phyloP scores from a whole-genome alignment of 2,329 filamentous ascomycete genomes.

The Helicocarpus griseus region DNA sequence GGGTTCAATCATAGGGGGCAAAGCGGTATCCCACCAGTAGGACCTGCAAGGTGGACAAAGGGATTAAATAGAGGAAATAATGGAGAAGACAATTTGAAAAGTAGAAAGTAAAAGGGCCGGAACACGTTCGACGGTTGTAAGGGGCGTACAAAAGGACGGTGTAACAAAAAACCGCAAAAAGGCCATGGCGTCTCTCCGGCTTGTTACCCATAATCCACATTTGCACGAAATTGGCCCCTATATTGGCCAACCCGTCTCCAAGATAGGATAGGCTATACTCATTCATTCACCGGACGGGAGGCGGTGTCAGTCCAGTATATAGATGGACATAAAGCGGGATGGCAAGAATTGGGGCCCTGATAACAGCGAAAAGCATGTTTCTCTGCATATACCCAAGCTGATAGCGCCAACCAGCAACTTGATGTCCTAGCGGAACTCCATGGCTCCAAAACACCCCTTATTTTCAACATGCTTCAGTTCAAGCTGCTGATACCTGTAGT shows the following conservation, averaged over 20 bases:
- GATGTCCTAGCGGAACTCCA: slow-evolving; percentile 84
- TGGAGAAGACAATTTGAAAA: background rate
- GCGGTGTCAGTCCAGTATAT: background rate
- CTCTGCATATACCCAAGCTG: background rate
- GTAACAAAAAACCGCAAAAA: background rate
- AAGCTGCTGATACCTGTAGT: slow-evolving; percentile 73
- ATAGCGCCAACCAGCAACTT: no score
- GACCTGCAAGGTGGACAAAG: background rate
- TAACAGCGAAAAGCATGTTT: background rate
- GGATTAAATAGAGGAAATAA: background rate
- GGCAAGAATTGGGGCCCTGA: background rate
- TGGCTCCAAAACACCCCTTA: slow-evolving; percentile 68
- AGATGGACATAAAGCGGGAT: background rate
- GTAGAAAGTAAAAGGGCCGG: background rate
- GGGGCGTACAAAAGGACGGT: background rate
- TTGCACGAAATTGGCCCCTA: background rate
- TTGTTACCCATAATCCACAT: background rate
- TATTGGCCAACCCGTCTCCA: background rate
- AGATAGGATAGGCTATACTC: background rate
- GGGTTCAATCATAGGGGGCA: background rate
- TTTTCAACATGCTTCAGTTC: slow-evolving; percentile 83
- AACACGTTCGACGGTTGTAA: background rate
- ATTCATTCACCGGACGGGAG: background rate
- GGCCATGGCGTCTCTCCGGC: background rate
- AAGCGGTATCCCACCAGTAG: background rate